These are phyloP conservation scores for Rhodamnia rubescens DNA, from an alignment of 345 rosid species.

Conservation along the genomic window DNA sequence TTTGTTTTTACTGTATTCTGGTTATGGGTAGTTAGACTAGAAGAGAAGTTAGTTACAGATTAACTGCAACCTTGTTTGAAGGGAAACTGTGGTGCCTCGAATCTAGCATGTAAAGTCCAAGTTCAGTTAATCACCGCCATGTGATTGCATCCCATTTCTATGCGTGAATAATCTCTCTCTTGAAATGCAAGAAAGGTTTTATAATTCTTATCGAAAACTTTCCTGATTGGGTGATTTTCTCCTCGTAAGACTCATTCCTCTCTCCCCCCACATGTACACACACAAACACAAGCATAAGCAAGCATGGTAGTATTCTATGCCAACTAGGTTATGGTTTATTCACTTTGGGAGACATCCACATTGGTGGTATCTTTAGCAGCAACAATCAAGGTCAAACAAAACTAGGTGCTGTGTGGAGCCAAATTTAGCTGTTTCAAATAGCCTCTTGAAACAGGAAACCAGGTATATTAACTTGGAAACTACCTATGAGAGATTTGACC, in stretches of 20 bases:
- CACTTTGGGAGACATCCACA: neutral
- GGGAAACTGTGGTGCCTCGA: conserved; percentile 2
- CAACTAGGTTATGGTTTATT: conserved; percentile 1
- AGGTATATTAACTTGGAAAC: neutral
- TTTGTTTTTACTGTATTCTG: neutral
- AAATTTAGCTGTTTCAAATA: conserved; percentile 1
- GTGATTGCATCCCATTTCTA: conserved; percentile 13
- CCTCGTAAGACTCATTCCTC: conserved; percentile 1
- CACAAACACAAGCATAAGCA: neutral
- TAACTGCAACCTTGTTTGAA: neutral
- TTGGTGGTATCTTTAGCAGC: neutral
- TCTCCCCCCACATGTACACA: neutral
- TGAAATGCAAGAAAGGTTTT: conserved; percentile 8
- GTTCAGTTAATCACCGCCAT: conserved; percentile 29
- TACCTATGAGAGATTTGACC: conserved; percentile 5
- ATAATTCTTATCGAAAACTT: conserved; percentile 2
- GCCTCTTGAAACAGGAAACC: neutral
- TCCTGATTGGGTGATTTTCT: conserved; percentile 1
- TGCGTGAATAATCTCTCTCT: conserved; percentile 7
- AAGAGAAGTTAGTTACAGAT: conserved; percentile 1
- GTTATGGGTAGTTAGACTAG: neutral
- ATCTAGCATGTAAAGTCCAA: conserved; percentile 18
- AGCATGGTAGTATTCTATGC: neutral
- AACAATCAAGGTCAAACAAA: conserved; percentile 2
- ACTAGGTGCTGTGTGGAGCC: conserved; percentile 10